Conservation (phyloP, 2,329 filamentous ascomycete genomes). For the Beauveria sp. region DNA sequence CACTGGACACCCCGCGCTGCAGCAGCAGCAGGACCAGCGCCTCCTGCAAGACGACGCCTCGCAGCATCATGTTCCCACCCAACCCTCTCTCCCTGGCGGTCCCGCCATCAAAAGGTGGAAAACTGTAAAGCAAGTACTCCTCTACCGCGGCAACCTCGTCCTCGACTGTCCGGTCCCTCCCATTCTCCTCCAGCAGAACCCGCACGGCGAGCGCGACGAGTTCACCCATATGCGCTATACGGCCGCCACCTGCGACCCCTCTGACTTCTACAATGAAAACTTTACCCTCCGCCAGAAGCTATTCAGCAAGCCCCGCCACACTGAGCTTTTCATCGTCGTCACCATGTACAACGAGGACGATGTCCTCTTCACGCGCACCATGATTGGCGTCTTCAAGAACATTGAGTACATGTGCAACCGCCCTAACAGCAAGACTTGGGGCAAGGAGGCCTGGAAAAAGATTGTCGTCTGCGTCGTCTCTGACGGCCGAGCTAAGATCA, state of each 20-base stretch:
- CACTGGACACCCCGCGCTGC: conserved; percentile 68
- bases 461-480: conserved; percentile 98
- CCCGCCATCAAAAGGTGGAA: conserved; percentile 77
- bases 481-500: conserved; percentile 95
- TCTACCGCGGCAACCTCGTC: conserved; percentile 94
- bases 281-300: conserved; percentile 88
- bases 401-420: conserved; percentile 96
- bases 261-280: conserved; percentile 78
- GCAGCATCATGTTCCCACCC: conserved; percentile 24
- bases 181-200: conserved; percentile 75
- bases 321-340: conserved; percentile 90
- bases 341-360: conserved; percentile 99
- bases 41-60: conserved; percentile 38
- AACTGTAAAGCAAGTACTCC: conserved; percentile 95
- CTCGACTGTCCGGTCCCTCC: conserved; percentile 95
- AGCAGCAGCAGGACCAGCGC: conserved; percentile 49
- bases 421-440: conserved; percentile 93
- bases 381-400: conserved; percentile 98
- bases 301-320: conserved; percentile 86
- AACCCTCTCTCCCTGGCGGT: conserved; percentile 41
- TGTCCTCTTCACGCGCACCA: conserved; percentile 86
- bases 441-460: conserved; percentile 98
- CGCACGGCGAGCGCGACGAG: conserved; percentile 87
- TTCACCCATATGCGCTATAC: conserved; percentile 90
- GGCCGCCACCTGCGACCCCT: conserved; percentile 88